Base-by-base conservation (phyloP, 2,329 filamentous ascomycete genomes). In the Tolypocladium ovalisporum region DNA sequence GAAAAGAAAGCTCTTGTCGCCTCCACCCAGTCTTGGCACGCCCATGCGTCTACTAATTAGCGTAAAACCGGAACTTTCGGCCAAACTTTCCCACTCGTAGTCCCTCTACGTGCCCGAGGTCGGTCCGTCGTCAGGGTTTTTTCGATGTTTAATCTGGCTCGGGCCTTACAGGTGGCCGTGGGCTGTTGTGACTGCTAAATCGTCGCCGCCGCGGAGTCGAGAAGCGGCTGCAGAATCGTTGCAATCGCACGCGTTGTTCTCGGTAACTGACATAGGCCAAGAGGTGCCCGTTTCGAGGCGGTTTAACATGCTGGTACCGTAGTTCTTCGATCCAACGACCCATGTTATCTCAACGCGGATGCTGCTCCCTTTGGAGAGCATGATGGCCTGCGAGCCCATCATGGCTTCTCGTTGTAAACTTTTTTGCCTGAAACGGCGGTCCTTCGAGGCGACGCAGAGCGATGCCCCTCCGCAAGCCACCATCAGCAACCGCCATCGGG, bases 401-500 rank as follows among this genome's bases (percentile, higher is more conserved):
- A 32, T 32, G 44, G 27, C 17, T 49, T 15, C 24, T 9, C 44
- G 32, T 49, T 17, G 27, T 32, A 49, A 49, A 29, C 13, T 29
- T 12, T 17, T 17, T n/a, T 19, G 27, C 7, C 8, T 32, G 27
- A 17, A 3, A 10, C 15, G 3, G 24, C 44, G 8, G 1, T 29
- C 19, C 24, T 5, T 49, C 13, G n/a, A 10, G 27, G 39, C 24
- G 54, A 49, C 6, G 27, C n/a, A 47, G 36, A 37, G 12, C 10
- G 2, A 36, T 19, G n/a, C 19, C n/a, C 32, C n/a, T 22, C n/a
- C 27, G 17, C 57, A 34, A 54, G 42, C 56, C 55, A 51, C 47
- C 60, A 57, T 67, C 62, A 68, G 61, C 61, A 66, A 13, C 63
- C 61, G 29, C 62, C 61, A n/a, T 54, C 54, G 9, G 44, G 44